Evolutionary conservation across 2,329 filamentous ascomycete genomes (phyloP).

Genomic region (Verticillium tricorpus): DNA sequence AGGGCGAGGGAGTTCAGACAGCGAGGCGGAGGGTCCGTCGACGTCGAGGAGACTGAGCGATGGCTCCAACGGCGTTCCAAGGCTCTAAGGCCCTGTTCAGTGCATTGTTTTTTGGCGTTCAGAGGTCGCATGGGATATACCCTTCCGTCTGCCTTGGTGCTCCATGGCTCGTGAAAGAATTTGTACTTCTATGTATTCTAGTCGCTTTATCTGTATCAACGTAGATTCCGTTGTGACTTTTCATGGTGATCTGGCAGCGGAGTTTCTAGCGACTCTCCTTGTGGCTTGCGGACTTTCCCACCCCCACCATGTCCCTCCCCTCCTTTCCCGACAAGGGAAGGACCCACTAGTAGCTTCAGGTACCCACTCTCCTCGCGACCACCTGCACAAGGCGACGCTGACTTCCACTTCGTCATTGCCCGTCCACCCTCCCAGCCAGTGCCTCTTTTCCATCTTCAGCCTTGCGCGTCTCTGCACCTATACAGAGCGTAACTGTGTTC

Average conservation of each 20-base stretch:
- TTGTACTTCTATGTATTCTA: neutral
- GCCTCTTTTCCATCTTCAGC: neutral
- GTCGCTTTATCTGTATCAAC: neutral
- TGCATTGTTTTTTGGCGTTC: neutral
- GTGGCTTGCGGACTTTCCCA: neutral
- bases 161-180: neutral
- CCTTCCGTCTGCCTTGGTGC: neutral
- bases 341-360: neutral
- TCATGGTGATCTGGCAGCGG: neutral
- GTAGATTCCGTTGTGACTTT: too few relatives aligned
- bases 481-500: neutral
- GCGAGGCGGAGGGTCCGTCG: slow-evolving; percentile 14
- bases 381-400: neutral
- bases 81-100: slow-evolving; percentile 20
- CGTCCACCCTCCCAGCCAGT: neutral
- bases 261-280: neutral
- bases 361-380: neutral
- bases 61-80: slow-evolving; percentile 26
- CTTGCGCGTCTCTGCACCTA: neutral
- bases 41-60: slow-evolving; percentile 22
- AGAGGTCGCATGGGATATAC: neutral
- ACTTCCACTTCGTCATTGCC: neutral
- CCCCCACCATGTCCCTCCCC: neutral
- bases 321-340: neutral
- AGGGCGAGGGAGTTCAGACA: slow-evolving; percentile 19